These are phyloP conservation scores for Taxawa tesnikishii DNA, from an alignment of 2,329 filamentous ascomycete species.

Conservation along the genomic window DNA sequence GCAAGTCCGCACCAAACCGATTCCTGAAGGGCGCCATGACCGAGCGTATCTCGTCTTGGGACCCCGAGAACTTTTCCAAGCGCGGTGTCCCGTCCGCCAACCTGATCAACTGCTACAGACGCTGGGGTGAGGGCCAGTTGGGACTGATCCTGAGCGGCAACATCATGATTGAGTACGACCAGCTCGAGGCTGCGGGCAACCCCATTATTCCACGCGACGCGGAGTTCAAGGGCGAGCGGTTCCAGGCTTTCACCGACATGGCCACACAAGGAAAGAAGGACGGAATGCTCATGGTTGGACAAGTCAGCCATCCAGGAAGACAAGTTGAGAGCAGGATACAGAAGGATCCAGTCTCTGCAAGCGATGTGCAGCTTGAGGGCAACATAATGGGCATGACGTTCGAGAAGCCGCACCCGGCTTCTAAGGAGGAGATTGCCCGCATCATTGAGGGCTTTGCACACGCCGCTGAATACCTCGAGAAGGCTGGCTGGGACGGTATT, in stretches of 20 bases:
- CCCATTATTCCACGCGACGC: conserved; percentile 44
- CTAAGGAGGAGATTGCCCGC: conserved; percentile 40
- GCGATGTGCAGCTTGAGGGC: conserved; percentile 33
- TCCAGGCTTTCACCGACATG: conserved; percentile 46
- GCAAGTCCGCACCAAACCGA: conserved; percentile 48
- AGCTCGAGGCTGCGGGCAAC: conserved; percentile 45
- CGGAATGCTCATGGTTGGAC: conserved; percentile 45
- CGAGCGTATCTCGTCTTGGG: conserved; percentile 51
- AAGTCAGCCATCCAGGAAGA: conserved; percentile 52
- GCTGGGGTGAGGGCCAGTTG: conserved; percentile 47
- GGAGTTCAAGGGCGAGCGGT: conserved; percentile 42
- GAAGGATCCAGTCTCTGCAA: conserved; percentile 38
- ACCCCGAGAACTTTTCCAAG: conserved; percentile 36
- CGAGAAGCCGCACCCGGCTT: conserved; percentile 41
- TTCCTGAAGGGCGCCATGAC: conserved; percentile 58
- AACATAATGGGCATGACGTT: conserved; percentile 37
- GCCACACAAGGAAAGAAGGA: conserved; percentile 43
- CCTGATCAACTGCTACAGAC: conserved; percentile 44
- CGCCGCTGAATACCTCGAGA: conserved; percentile 48
- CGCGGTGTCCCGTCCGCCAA: conserved; percentile 43
- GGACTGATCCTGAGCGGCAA: conserved; percentile 52
- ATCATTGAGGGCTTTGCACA: conserved; percentile 52
- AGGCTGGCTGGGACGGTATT: conserved; percentile 46
- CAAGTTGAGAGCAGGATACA: conserved; percentile 38
- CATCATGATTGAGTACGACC: conserved; percentile 50